Evolutionary conservation across 495 filamentous ascomycete genomes (phyloP).

Genomic region (Penicillium lividum): DNA sequence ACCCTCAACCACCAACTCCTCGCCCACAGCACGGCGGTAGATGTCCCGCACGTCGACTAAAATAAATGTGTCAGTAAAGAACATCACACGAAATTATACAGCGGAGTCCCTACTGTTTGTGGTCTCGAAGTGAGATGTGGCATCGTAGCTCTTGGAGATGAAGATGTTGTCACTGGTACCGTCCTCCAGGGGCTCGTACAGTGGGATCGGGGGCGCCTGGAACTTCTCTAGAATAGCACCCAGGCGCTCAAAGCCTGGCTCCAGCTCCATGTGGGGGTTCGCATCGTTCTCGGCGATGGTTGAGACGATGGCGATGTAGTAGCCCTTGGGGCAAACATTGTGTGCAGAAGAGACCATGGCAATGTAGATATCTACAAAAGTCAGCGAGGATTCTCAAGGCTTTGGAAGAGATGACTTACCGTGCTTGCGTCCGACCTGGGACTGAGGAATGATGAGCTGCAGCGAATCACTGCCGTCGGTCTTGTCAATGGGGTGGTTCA

Average conservation of each 20-base stretch:
- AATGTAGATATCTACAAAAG: conserved; percentile 85
- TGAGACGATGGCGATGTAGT: conserved; percentile 97
- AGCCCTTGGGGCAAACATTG: conserved; percentile 98
- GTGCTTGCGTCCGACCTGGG: conserved; percentile 91
- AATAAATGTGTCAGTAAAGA: conserved; percentile 8
- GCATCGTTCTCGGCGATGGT: conserved; percentile 90
- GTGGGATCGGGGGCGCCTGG: conserved; percentile 85
- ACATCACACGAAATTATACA: background rate
- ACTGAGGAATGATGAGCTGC: conserved; percentile 97
- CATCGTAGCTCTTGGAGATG: conserved; percentile 98
- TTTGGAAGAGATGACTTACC: conserved; percentile 53
- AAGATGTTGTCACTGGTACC: conserved; percentile 90
- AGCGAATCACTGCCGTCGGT: conserved; percentile 89
- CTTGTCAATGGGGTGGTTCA: conserved; percentile 88
- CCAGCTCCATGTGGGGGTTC: conserved; percentile 94
- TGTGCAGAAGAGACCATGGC: conserved; percentile 93
- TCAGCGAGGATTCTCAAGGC: conserved; percentile 24
- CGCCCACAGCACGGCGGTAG: conserved; percentile 81
- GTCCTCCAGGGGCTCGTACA: conserved; percentile 89
- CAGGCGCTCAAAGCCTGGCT: conserved; percentile 90
- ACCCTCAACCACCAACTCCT: conserved; percentile 74
- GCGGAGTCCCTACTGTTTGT: conserved; percentile 57
- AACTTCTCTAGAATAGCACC: conserved; percentile 96
- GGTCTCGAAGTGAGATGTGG: conserved; percentile 96
- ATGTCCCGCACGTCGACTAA: conserved; percentile 91